These are phyloP conservation scores for Scutellaria galericulata DNA, from an alignment of 257 asterid species.

Conservation along the genomic window DNA sequence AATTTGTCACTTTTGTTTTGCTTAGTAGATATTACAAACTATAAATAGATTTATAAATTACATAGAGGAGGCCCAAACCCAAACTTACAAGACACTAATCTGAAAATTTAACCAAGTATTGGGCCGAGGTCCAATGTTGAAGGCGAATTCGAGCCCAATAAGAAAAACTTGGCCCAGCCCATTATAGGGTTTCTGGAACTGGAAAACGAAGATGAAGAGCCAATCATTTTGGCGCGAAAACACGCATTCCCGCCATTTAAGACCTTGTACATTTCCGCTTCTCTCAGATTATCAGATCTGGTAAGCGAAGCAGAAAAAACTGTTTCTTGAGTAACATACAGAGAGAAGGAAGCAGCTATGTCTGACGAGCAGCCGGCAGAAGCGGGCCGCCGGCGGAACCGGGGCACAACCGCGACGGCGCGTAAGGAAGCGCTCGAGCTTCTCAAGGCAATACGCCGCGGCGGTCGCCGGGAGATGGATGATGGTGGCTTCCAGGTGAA, in stretches of 20 bases:
- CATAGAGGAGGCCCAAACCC: too few relatives aligned
- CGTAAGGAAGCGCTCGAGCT: constrained; percentile 76
- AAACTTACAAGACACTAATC: not conserved
- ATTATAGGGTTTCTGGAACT: constrained; percentile 2
- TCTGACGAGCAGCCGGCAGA: constrained; percentile 66
- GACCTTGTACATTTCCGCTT: constrained; percentile 9
- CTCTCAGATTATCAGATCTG: constrained; percentile 34
- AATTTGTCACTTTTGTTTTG: too few relatives aligned
- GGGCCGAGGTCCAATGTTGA: too few relatives aligned
- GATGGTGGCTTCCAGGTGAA: constrained; percentile 62
- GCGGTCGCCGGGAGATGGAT: constrained; percentile 65
- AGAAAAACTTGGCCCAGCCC: not conserved
- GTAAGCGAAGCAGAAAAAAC: not conserved
- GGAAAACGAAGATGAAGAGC: not conserved
- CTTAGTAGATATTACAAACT: too few relatives aligned
- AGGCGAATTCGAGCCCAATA: too few relatives aligned
- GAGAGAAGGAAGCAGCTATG: constrained; percentile 42
- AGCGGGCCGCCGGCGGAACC: constrained; percentile 64
- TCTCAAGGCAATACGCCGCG: constrained; percentile 67
- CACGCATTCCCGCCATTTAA: constrained; percentile 38
- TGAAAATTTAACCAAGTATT: too few relatives aligned
- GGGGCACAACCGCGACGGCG: constrained; percentile 56
- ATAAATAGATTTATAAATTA: too few relatives aligned
- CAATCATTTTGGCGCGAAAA: constrained; percentile 43
- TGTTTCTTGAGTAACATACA: not conserved